Conservation (phyloP, 2,329 filamentous ascomycete genomes). For the Curvularia hawaiiensis region DNA sequence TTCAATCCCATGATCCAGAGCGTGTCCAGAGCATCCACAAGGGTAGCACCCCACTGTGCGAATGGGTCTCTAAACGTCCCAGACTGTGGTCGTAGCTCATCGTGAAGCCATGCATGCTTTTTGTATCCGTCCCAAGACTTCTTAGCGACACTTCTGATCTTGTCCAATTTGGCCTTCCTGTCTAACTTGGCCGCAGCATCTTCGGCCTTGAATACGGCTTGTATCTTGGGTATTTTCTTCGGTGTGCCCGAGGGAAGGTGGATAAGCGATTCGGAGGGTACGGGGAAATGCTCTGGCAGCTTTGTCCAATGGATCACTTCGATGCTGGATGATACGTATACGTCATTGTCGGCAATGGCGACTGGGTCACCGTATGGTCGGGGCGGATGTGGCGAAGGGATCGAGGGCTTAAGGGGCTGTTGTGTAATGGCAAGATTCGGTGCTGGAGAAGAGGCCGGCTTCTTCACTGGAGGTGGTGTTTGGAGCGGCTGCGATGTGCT, state of each 20-base stretch:
- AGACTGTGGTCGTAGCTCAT: slow-evolving; percentile 79
- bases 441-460: slow-evolving; percentile 16
- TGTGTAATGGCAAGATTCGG: slow-evolving; percentile 18
- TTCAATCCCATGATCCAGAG: slow-evolving; percentile 74
- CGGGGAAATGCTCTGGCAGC: slow-evolving; percentile 75
- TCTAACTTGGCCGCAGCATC: slow-evolving; percentile 55
- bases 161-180: slow-evolving; percentile 66
- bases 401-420: slow-evolving; percentile 22
- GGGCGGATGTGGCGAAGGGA: slow-evolving; percentile 21
- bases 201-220: slow-evolving; percentile 74
- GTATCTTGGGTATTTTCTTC: slow-evolving; percentile 75
- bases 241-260: slow-evolving; percentile 74
- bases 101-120: slow-evolving; percentile 79
- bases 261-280: slow-evolving; percentile 73
- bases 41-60: slow-evolving; percentile 86
- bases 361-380: slow-evolving; percentile 22
- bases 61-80: slow-evolving; percentile 77
- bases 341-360: slow-evolving; percentile 28
- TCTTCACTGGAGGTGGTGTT: slow-evolving; percentile 39
- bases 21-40: slow-evolving; percentile 78
- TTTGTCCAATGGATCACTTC: slow-evolving; percentile 71
- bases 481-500: slow-evolving; percentile 30
- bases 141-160: slow-evolving; percentile 75
- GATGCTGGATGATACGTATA: slow-evolving; percentile 24
- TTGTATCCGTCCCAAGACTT: slow-evolving; percentile 85